Percentiles rank a stretch among this genome's conserved stretches.
phyloP scores from a whole-genome alignment of 2,329 filamentous ascomycete genomes.

The Aspergillus flavus region DNA sequence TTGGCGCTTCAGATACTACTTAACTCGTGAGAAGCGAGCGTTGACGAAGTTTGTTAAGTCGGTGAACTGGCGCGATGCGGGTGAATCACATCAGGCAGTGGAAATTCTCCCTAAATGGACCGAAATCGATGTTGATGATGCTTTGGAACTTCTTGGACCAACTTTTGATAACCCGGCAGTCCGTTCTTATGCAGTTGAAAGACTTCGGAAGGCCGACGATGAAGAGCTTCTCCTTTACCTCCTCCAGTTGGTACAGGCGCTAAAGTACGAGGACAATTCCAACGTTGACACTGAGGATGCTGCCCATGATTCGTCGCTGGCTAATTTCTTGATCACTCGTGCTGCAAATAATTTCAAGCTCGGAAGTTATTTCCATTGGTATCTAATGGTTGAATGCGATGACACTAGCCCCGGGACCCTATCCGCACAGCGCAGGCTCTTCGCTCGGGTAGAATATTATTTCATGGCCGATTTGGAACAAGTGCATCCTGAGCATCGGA shows the following conservation, averaged over 20 bases:
- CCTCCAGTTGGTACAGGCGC: conserved; percentile 88
- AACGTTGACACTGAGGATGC: conserved; percentile 63
- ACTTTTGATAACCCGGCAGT: conserved; percentile 88
- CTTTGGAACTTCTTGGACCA: conserved; percentile 87
- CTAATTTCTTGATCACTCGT: conserved; percentile 83
- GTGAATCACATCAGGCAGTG: conserved; percentile 84
- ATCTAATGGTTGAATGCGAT: conserved; percentile 96
- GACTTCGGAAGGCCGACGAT: conserved; percentile 88
- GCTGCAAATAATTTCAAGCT: conserved; percentile 87
- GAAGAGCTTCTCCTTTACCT: conserved; percentile 89
- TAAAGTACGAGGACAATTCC: conserved; percentile 86
- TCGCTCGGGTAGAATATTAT: conserved; percentile 90
- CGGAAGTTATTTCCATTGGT: conserved; percentile 97
- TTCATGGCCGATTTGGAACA: conserved; percentile 89
- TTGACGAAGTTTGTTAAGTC: conserved; percentile 98
- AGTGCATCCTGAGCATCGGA: conserved; percentile 72
- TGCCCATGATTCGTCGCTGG: conserved; percentile 77
- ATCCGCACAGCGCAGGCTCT: conserved; percentile 77
- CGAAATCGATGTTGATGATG: conserved; percentile 95
- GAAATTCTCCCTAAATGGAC: conserved; percentile 92
- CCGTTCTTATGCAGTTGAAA: conserved; percentile 88
- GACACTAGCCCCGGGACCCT: conserved; percentile 76
- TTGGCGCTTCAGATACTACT: conserved; percentile 95
- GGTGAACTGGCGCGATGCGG: conserved; percentile 86
- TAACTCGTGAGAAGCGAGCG: conserved; percentile 87